Conservation (phyloP, 441 rosid species). For the Gossypium laxum region DNA sequence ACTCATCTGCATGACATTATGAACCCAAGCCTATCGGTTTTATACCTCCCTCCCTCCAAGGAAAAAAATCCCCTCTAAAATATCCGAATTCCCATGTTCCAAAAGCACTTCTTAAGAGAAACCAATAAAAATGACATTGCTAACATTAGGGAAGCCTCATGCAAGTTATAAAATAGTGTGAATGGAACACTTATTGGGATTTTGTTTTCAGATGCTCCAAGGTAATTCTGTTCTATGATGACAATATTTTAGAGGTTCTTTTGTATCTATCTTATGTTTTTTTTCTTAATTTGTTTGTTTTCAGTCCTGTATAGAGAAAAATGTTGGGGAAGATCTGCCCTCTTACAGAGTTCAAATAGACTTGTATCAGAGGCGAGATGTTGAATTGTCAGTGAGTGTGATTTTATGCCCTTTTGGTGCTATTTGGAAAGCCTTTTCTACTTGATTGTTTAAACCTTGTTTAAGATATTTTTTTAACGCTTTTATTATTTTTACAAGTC, state of each 20-base stretch:
- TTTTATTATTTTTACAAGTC: background rate
- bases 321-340: constrained; percentile 34
- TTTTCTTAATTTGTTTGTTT: constrained; percentile 18
- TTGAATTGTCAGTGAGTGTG: constrained; percentile 57
- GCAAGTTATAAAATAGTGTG: background rate
- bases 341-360: constrained; percentile 50
- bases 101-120: background rate
- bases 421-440: background rate
- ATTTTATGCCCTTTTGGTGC: constrained; percentile 21
- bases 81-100: background rate
- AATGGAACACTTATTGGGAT: background rate
- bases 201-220: background rate
- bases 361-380: constrained; percentile 40
- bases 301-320: constrained; percentile 33
- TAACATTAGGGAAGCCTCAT: background rate
- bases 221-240: background rate
- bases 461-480: background rate
- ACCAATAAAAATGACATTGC: background rate
- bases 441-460: background rate
- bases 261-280: background rate
- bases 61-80: background rate
- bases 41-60: background rate
- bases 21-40: background rate
- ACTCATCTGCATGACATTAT: background rate
- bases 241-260: background rate